Evolutionary conservation across 805 yeast genomes (phyloP).

Genomic region (Nakazawaea siamensis): DNA sequence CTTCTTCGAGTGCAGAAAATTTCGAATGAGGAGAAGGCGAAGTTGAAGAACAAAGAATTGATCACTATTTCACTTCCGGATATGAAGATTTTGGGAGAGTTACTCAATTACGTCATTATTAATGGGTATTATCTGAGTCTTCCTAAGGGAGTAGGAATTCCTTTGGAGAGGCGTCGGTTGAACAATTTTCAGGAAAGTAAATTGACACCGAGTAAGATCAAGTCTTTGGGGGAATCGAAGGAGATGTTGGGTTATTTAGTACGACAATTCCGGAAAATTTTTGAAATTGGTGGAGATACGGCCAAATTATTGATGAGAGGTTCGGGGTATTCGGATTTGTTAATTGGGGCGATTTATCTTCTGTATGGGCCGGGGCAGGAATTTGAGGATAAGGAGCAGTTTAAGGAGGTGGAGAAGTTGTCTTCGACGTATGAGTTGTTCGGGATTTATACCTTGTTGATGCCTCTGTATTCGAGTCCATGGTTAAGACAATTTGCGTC

Average conservation of each 20-base stretch:
- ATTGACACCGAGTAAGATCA: constrained; percentile 15
- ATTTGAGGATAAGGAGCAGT: constrained; percentile 8
- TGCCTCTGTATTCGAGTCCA: constrained; percentile 38
- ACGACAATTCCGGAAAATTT: constrained; percentile 24
- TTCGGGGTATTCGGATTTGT: constrained; percentile 55
- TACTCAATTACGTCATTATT: constrained; percentile 56
- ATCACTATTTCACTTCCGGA: constrained; percentile 78
- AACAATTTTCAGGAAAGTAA: constrained; percentile 34
- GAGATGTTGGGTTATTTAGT: constrained; percentile 18
- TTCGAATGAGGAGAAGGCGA: constrained; percentile 21
- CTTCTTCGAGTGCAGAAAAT: constrained; percentile 30
- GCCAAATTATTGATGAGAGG: constrained; percentile 51
- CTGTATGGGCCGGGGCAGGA: constrained; percentile 23
- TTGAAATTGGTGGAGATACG: constrained; percentile 37
- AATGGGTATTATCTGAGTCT: constrained; percentile 67
- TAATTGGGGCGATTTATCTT: constrained; percentile 40
- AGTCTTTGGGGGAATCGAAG: constrained; percentile 9
- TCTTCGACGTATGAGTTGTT: constrained; percentile 66
- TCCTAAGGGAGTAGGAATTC: constrained; percentile 50
- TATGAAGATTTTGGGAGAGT: constrained; percentile 60
- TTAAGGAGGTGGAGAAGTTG: constrained; percentile 26
- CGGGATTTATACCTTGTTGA: constrained; percentile 48
- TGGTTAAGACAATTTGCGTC: constrained; percentile 41
- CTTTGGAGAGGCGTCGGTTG: constrained; percentile 50
- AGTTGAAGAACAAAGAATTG: constrained; percentile 22